Conservation (phyloP, 2,329 filamentous ascomycete species). For the Fusarium nematophilum region DNA sequence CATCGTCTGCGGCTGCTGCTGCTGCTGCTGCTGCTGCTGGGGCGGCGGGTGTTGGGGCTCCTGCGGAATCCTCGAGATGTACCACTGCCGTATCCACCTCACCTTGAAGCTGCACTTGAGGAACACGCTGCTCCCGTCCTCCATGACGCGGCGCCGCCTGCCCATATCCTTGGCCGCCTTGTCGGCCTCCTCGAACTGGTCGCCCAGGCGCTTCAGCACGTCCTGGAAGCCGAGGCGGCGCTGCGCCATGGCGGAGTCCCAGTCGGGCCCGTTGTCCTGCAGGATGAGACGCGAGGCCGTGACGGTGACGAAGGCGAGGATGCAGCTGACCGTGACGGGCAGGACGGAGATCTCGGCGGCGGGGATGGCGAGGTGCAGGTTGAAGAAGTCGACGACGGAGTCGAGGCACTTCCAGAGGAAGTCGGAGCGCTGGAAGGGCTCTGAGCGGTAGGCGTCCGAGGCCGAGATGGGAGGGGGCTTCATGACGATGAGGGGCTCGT, state of each 20-base stretch:
- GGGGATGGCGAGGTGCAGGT: constrained; percentile 42
- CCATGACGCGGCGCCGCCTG: constrained; percentile 42
- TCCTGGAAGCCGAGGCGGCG: constrained; percentile 48
- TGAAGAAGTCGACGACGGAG: constrained; percentile 42
- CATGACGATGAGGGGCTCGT: constrained; percentile 52
- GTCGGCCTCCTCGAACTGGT: constrained; percentile 48
- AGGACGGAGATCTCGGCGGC: constrained; percentile 42
- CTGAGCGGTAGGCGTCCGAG: constrained; percentile 18
- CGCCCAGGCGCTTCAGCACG: constrained; percentile 42
- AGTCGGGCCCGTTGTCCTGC: constrained; percentile 49
- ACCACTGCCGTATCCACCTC: constrained; percentile 57
- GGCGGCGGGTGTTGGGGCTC: no score
- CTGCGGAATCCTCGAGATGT: constrained; percentile 36
- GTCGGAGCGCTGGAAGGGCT: constrained; percentile 47
- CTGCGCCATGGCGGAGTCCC: constrained; percentile 50
- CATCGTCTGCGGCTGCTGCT: constrained; percentile 10
- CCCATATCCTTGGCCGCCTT: constrained; percentile 35
- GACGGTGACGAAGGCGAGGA: constrained; percentile 50
- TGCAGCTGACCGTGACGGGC: constrained; percentile 45
- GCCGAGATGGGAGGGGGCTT: constrained; percentile 30
- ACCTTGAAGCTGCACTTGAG: constrained; percentile 50
- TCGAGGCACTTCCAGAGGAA: constrained; percentile 53
- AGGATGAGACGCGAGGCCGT: constrained; percentile 51
- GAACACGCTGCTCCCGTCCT: constrained; percentile 47
- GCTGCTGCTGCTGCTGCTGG: constrained; percentile 16